phyloP scores from a whole-genome alignment of 192 early-diverging fungal species.

The Haplosporangium gracile region DNA sequence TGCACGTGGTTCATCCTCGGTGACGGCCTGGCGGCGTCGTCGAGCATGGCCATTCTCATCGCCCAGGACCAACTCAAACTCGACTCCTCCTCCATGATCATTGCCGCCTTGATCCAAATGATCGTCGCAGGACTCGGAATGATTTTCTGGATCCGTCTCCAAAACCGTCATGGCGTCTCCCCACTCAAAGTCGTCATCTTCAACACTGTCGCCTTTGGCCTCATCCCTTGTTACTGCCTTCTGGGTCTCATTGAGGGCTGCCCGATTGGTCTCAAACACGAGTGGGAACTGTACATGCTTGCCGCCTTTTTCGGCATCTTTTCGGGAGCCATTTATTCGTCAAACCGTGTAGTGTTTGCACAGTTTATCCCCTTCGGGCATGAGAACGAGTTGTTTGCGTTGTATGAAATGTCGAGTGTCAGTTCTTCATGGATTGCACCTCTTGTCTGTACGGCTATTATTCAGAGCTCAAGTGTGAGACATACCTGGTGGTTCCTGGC shows the following conservation, averaged over 20 bases:
- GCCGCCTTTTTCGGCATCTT: conserved; percentile 67
- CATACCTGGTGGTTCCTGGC: conserved; percentile 44
- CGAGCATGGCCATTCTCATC: conserved; percentile 69
- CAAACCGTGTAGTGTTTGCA: conserved; percentile 66
- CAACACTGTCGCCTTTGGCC: conserved; percentile 59
- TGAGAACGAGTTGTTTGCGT: conserved; percentile 75
- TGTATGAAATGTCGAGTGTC: conserved; percentile 66
- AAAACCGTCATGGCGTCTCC: conserved; percentile 59
- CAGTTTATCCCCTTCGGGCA: conserved; percentile 72
- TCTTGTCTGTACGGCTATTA: conserved; percentile 68
- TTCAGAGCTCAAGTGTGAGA: conserved; percentile 45
- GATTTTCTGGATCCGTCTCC: conserved; percentile 67
- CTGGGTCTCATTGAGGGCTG: conserved; percentile 65
- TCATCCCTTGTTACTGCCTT: conserved; percentile 72
- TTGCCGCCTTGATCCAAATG: conserved; percentile 68
- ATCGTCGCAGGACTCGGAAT: conserved; percentile 66
- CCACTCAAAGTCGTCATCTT: conserved; percentile 69
- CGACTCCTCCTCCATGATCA: conserved; percentile 58
- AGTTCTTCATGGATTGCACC: conserved; percentile 72
- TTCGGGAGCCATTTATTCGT: conserved; percentile 62
- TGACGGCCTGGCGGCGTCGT: conserved; percentile 71
- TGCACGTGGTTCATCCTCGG: conserved; percentile 78
- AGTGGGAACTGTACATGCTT: conserved; percentile 66
- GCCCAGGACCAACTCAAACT: conserved; percentile 65
- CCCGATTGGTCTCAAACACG: conserved; percentile 57